phyloP scores from a whole-genome alignment of 1,139 yeast species.

The Suhomyces choctaworum region DNA sequence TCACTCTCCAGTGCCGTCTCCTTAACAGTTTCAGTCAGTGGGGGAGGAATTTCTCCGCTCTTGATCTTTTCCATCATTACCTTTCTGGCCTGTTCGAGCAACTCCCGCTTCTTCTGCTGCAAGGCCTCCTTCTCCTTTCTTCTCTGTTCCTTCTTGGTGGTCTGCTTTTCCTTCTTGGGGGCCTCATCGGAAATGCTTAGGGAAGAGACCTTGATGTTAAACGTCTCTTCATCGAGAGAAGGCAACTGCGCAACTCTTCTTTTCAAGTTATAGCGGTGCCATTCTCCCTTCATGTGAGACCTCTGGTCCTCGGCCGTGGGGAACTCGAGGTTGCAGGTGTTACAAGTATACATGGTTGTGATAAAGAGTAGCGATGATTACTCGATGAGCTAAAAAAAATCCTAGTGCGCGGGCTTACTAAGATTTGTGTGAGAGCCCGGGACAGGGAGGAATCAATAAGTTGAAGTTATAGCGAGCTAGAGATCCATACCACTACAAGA shows the following conservation, averaged over 20 bases:
- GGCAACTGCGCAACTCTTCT: slow-evolving; percentile 63
- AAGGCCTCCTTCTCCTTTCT: slow-evolving; percentile 65
- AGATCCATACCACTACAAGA: no score
- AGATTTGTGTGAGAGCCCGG: no score
- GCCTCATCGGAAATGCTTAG: slow-evolving; percentile 23
- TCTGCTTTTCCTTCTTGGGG: slow-evolving; percentile 31
- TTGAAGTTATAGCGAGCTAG: no score
- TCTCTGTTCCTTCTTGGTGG: slow-evolving; percentile 64
- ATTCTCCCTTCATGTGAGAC: slow-evolving; percentile 61
- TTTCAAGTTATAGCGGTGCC: slow-evolving; percentile 71
- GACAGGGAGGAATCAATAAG: no score
- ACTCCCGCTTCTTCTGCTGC: slow-evolving; percentile 58
- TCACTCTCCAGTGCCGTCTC: slow-evolving; percentile 3
- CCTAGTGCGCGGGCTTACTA: no score
- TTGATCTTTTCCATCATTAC: slow-evolving; percentile 47
- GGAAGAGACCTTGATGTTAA: slow-evolving; percentile 47
- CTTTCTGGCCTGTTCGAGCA: slow-evolving; percentile 61
- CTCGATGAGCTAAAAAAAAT: slow-evolving; percentile 8
- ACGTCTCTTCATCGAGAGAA: slow-evolving; percentile 50
- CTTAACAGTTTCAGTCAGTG: slow-evolving; percentile 10
- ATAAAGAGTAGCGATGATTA: slow-evolving; percentile 1
- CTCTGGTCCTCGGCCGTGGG: slow-evolving; percentile 44
- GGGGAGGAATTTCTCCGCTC: slow-evolving; percentile 21
- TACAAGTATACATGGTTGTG: slow-evolving; percentile 37
- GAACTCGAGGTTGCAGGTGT: slow-evolving; percentile 46